Base-by-base conservation (phyloP, 805 yeast genomes). In the Candida orba region DNA sequence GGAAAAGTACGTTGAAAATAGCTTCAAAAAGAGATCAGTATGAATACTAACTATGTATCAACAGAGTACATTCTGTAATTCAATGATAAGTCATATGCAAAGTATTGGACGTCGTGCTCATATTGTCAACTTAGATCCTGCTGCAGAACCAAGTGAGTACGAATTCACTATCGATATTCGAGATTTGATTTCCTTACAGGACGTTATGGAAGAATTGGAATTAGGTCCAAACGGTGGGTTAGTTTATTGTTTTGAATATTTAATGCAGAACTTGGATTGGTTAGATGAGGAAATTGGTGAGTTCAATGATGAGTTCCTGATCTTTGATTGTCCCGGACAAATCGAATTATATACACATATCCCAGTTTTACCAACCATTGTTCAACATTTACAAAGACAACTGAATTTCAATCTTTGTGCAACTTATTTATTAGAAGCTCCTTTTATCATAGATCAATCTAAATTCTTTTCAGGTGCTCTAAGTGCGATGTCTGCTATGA, bases 401-500 rank as follows among this genome's bases (percentile, higher is more conserved):
- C 68, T 90, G 58, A 86, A 85, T 57, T 91, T 93, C 68, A 84
- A 81, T 44, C 67, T 95, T 14, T 93, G 99, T 68, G 96, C 97
- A 22, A 79, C 96, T 0, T 93, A 93, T 63, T 67, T 93, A 37
- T 65, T 93, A 47, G 99, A 93, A 60, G 95, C 98, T 0, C 91
- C 98, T 4, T 93, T 93, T 63, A 85, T 91, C 37, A 72, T 91
- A 45, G 99, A 93, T 62, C 75, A 79, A 37, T 77, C 95, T 10
- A 95, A 95, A 65, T 93, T 89, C 64, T 93, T 93, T 62, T 83
- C 95, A 43, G 99, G 99, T 3, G 95, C 96, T 0, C 69, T 93
- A 46, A 79, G 90, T 60, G 99, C 99, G 18, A 93, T 93, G 99
- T 83, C 95, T 20, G 96, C 99, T 1, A 93, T 93, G 99, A 87